Conservation (phyloP, 495 filamentous ascomycete genomes). For the Podospora pseudoanserina region DNA sequence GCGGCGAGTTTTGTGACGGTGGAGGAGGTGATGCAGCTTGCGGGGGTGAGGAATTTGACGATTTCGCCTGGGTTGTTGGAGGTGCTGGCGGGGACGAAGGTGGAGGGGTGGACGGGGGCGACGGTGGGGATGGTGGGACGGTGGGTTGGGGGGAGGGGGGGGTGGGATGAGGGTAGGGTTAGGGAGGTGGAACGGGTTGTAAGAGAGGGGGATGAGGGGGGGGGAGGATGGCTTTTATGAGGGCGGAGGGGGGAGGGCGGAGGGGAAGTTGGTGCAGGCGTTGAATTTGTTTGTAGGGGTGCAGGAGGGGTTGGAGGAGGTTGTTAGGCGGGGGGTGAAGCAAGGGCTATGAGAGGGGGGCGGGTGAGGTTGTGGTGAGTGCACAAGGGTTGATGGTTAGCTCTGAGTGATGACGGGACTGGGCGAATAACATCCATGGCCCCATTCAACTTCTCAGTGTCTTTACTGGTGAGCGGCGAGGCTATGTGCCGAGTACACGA, state of each 20-base stretch:
- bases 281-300: conserved; percentile 60
- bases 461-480: neutral
- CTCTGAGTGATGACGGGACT: neutral
- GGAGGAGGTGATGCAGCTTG: conserved; percentile 55
- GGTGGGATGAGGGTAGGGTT: neutral
- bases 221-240: conserved; percentile 48
- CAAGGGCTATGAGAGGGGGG: neutral
- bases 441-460: no score
- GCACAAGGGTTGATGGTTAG: neutral
- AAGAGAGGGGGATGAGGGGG: conserved; percentile 34
- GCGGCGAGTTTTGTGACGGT: conserved; percentile 54
- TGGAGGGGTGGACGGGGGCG: conserved; percentile 22
- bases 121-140: conserved; percentile 23
- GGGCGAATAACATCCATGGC: neutral
- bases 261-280: conserved; percentile 54
- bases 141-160: conserved; percentile 25
- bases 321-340: conserved; percentile 31
- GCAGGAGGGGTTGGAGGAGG: conserved; percentile 51
- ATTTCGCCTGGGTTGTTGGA: conserved; percentile 51
- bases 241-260: conserved; percentile 47
- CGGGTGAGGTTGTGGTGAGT: neutral
- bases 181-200: conserved; percentile 27
- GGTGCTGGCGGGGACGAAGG: conserved; percentile 42
- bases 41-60: conserved; percentile 56
- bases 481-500: neutral